Percentiles rank a stretch among this genome's conserved stretches.
Conservation (phyloP, 202 grass and related monocot species). For the Bolboschoenoplectus hybrid region DNA sequence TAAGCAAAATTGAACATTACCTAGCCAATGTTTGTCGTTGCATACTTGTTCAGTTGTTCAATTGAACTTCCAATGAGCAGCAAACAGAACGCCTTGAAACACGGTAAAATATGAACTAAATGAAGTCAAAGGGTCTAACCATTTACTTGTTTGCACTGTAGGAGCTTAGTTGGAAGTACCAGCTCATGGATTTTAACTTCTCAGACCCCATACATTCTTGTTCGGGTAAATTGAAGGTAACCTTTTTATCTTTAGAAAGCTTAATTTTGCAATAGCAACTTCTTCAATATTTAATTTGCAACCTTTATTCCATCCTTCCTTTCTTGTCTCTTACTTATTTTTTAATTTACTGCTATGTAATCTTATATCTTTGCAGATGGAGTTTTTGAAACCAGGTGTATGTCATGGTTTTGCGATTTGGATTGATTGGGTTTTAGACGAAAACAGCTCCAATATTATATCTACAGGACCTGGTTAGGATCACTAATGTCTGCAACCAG, state of each 20-base stretch:
- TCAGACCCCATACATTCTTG: slow-evolving; percentile 62
- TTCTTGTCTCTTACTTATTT: background rate
- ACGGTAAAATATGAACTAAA: background rate
- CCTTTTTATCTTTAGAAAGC: background rate
- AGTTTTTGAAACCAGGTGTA: slow-evolving; percentile 53
- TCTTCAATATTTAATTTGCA: background rate
- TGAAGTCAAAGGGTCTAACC: background rate
- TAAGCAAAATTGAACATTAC: background rate
- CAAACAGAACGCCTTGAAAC: background rate
- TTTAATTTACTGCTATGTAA: slow-evolving; percentile 2
- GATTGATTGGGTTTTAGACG: slow-evolving; percentile 86
- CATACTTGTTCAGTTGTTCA: background rate
- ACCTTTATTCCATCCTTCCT: background rate
- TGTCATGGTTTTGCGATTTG: slow-evolving; percentile 87
- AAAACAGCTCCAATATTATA: slow-evolving; percentile 50
- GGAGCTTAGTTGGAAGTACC: slow-evolving; percentile 69
- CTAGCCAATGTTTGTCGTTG: background rate
- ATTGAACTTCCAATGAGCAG: background rate
- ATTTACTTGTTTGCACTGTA: slow-evolving; percentile 39
- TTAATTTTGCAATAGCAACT: background rate
- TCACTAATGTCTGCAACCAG: background rate
- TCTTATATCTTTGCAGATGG: slow-evolving; percentile 47
- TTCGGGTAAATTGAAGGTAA: slow-evolving; percentile 80
- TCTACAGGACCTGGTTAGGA: slow-evolving; percentile 72
- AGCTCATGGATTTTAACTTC: slow-evolving; percentile 80